Conservation (phyloP, 257 asterid species). For the Solanum sitiens region DNA sequence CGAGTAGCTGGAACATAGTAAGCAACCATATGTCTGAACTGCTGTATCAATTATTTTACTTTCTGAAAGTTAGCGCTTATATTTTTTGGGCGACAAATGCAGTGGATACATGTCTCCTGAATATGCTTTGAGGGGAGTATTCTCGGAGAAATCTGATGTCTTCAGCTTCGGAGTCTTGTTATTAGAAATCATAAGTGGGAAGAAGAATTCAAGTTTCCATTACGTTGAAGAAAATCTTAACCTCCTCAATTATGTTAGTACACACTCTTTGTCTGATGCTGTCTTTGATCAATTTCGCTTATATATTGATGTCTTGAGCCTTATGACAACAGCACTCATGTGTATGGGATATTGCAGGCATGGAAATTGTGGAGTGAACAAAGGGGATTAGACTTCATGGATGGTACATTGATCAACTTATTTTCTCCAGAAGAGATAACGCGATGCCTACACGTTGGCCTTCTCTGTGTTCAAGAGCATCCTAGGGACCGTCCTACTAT, state of each 20-base stretch:
- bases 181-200: constrained; percentile 6
- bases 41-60: not conserved
- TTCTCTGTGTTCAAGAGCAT: constrained; percentile 5
- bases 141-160: constrained; percentile 6
- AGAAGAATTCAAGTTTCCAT: constrained; percentile 2
- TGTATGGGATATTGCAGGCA: not conserved
- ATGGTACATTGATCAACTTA: not conserved
- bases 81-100: not conserved
- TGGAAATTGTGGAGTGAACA: constrained; percentile 4
- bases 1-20: constrained; percentile 25
- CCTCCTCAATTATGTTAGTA: not conserved
- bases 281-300: not conserved
- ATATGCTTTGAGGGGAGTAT: constrained; percentile 4
- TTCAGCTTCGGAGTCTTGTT: constrained; percentile 7
- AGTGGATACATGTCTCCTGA: constrained; percentile 10
- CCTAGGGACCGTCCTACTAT: not conserved
- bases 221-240: not conserved
- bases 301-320: not conserved
- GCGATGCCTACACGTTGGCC: constrained; percentile 2
- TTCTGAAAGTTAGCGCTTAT: not conserved
- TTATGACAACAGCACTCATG: not conserved
- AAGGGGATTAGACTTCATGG: not conserved
- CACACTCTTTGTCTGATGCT: not conserved
- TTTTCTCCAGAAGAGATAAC: not conserved
- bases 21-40: not conserved